Conservation (phyloP, 1,139 yeast species). For the Hanseniaspora gamundiae region DNA sequence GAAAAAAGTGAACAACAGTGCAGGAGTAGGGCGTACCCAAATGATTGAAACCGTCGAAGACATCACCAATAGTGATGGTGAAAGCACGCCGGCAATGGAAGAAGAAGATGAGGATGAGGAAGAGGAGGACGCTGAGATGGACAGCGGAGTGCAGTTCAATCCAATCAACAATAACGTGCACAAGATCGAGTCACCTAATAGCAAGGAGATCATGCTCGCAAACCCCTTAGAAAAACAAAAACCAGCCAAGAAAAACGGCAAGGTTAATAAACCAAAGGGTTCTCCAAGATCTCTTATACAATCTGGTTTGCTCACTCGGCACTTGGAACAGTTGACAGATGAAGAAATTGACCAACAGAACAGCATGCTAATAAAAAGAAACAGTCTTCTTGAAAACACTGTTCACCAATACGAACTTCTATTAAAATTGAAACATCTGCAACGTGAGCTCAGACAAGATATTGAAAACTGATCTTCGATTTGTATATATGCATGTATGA, state of each 20-base stretch:
- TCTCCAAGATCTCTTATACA: not conserved
- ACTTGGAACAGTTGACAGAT: not conserved
- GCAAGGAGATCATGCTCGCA: too few relatives aligned
- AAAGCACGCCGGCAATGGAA: not conserved
- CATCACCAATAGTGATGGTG: too few relatives aligned
- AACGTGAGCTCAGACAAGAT: not conserved
- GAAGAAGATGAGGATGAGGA: not conserved
- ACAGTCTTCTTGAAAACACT: not conserved
- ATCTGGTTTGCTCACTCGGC: not conserved
- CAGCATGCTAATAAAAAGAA: not conserved
- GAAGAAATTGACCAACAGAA: not conserved
- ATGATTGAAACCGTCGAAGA: not conserved
- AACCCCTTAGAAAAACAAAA: not conserved
- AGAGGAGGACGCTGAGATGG: not conserved
- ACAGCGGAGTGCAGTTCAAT: not conserved
- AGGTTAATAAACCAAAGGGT: not conserved
- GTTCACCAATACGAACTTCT: not conserved
- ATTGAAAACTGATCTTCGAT: not conserved
- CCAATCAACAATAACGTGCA: too few relatives aligned
- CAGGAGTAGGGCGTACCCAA: not conserved
- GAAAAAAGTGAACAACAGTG: not conserved
- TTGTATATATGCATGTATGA: not conserved
- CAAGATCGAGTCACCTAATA: too few relatives aligned
- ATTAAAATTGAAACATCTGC: not conserved
- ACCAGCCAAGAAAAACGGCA: not conserved